Evolutionary conservation across 345 rosid genomes (phyloP).

Genomic region (Nephelium lappaceum): DNA sequence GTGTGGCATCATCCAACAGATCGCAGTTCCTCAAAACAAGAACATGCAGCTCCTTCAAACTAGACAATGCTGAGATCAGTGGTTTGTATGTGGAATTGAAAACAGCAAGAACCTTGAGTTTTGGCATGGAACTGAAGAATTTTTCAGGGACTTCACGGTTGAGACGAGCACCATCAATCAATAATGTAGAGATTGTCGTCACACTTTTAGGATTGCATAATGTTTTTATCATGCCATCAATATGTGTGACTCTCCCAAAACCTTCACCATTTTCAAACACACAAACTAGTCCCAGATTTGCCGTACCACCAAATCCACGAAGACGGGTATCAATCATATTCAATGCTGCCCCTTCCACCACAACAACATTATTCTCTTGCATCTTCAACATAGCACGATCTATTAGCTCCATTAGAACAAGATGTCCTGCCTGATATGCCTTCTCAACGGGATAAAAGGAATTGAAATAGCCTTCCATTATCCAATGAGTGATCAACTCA

Average conservation of each 20-base stretch:
- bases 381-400: constrained; percentile 47
- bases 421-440: constrained; percentile 50
- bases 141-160: constrained; percentile 25
- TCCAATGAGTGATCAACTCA: constrained; percentile 63
- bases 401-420: constrained; percentile 52
- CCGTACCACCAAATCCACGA: constrained; percentile 32
- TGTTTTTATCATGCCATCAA: constrained; percentile 56
- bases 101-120: constrained; percentile 46
- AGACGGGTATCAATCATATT: constrained; percentile 31
- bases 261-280: constrained; percentile 25
- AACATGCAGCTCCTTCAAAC: constrained; percentile 34
- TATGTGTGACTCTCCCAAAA: constrained; percentile 45
- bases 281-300: constrained; percentile 38
- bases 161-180: constrained; percentile 49
- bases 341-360: constrained; percentile 40
- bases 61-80: constrained; percentile 23
- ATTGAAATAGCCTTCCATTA: constrained; percentile 68
- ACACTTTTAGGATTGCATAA: constrained; percentile 25
- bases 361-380: constrained; percentile 44
- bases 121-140: constrained; percentile 27
- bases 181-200: constrained; percentile 32
- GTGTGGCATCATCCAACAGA: constrained; percentile 21
- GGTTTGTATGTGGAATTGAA: constrained; percentile 38
- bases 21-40: constrained; percentile 59
- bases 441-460: constrained; percentile 34